Evolutionary conservation across 179 eudicot genomes (phyloP).

Genomic region (Nepenthes alata): DNA sequence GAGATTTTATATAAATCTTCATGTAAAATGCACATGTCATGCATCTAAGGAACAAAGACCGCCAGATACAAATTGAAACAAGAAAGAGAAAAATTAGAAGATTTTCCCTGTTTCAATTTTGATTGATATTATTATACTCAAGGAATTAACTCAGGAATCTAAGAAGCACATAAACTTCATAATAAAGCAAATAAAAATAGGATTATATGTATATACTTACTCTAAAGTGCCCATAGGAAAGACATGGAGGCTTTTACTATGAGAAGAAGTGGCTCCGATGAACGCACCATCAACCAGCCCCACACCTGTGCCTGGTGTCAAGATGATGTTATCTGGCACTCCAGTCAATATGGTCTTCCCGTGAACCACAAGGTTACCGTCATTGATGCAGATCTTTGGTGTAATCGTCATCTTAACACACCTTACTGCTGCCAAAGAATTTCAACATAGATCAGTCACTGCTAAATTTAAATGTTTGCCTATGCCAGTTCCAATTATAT

Average conservation of each 20-base stretch:
- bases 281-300: conserved; percentile 64
- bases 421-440: conserved; percentile 4
- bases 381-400: conserved; percentile 43
- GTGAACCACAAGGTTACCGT: conserved; percentile 73
- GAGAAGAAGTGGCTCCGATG: conserved; percentile 56
- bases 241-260: conserved; percentile 64
- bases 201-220: conserved; percentile 27
- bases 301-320: conserved; percentile 57
- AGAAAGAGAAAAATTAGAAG: not conserved
- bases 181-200: not conserved
- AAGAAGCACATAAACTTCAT: not conserved
- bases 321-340: conserved; percentile 66
- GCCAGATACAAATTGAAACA: too few species aligned
- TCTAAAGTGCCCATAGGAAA: conserved; percentile 76
- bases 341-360: conserved; percentile 75
- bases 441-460: not conserved
- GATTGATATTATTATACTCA: not conserved
- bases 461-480: not conserved
- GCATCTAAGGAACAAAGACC: too few species aligned
- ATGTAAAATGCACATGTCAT: too few species aligned
- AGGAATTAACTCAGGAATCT: not conserved
- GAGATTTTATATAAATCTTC: too few species aligned
- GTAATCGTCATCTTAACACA: conserved; percentile 57
- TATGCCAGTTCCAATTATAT: not conserved
- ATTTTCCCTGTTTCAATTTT: too few species aligned